Base-by-base conservation (phyloP, 352 stramenopile species). In the Phytophthora cryptogea region DNA sequence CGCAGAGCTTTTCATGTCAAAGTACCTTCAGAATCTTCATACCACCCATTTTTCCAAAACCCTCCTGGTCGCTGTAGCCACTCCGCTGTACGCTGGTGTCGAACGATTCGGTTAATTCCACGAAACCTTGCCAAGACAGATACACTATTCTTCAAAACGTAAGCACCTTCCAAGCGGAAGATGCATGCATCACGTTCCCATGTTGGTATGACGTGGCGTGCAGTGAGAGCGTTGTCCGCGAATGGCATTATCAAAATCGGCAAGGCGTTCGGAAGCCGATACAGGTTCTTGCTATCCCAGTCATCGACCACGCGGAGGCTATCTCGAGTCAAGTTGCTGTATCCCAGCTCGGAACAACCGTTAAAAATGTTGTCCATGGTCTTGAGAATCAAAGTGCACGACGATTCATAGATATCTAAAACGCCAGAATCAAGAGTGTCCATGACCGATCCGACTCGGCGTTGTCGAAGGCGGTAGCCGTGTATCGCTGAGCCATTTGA, bases 171-270 rank as follows among this genome's bases (percentile, higher is more conserved):
- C 36, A 72, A 36, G 5, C 52, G 63, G 54, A 67, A 63, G 37
- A 64, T 51, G 17, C 66, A 74, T 3, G 67, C 39, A 20, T 54
- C 58, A 27, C 75, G 74, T 48, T 73, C 66, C 32, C 26, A 55
- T 4, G 65, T 68, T 2, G 74, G 72, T 1, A n/a, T n/a, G n/a
- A n/a, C n/a, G n/a, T n/a, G n/a, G n/a, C n/a, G n/a, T n/a, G n/a
- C n/a, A n/a, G n/a, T n/a, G n/a, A n/a, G n/a, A n/a, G n/a, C 41
- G 39, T 83, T 80, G 27, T 85, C 77, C 53, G 47, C 72, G 48
- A 57, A 80, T 5, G 77, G 74, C 39, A 84, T 49, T 13, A 74
- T 68, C 3, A 83, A 37, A 42, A 86, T 50, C 2, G 76, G 76
- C 9, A 83, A 43, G 14, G 73, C 66, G 44, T 71, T 32, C 0